These are phyloP conservation scores for Oryza brachyantha DNA, from an alignment of 176 grass and related monocot genomes.

Conservation along the genomic window DNA sequence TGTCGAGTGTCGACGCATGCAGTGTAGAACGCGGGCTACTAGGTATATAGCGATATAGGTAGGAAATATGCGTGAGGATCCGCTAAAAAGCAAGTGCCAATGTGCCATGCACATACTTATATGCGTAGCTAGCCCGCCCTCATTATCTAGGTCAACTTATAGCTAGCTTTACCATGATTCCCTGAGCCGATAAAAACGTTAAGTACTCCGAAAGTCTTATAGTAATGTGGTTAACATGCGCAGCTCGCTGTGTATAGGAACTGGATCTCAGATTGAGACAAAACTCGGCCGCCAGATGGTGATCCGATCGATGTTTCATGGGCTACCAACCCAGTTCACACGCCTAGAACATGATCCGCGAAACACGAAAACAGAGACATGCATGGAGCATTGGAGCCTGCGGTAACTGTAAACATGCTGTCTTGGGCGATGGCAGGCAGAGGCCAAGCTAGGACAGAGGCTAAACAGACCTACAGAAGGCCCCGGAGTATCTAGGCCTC, in stretches of 20 bases:
- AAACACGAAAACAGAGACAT: background rate
- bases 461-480: background rate
- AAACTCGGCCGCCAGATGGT: background rate
- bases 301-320: background rate
- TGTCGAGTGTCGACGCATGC: background rate
- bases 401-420: background rate
- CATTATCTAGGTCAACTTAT: constrained; percentile 20
- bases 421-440: background rate
- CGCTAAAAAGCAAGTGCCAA: background rate
- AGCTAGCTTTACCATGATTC: background rate
- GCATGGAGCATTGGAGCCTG: background rate
- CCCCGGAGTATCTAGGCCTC: background rate
- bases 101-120: background rate
- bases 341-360: background rate
- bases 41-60: background rate
- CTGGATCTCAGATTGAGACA: background rate
- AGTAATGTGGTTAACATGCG: background rate
- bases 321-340: background rate
- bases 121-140: background rate
- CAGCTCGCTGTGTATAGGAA: background rate
- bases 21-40: background rate
- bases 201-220: no score
- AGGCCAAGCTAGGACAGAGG: background rate
- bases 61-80: background rate
- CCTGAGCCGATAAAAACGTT: background rate